Conservation (phyloP, 2,329 filamentous ascomycete species). For the Canariomyces notabilis region DNA sequence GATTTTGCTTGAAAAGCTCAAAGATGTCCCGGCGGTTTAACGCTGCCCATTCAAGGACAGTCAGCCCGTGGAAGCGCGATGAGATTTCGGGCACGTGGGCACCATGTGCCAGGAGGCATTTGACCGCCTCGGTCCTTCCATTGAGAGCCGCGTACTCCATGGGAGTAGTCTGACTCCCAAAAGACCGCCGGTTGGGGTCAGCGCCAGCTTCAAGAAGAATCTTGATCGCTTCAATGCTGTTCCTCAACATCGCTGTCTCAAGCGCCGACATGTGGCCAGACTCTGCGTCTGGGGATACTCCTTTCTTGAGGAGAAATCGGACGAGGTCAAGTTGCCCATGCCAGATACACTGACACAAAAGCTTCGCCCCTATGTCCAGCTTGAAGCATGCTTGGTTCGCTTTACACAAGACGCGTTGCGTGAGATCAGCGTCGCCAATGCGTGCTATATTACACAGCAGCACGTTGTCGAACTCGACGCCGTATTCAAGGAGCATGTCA, state of each 20-base stretch:
- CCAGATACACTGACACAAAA: not conserved
- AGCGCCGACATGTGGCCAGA: not conserved
- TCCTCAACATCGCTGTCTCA: not conserved
- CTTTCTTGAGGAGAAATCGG: not conserved
- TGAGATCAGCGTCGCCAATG: conserved; percentile 1
- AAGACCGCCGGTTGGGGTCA: not conserved
- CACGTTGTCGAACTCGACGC: not conserved
- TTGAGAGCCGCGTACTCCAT: not conserved
- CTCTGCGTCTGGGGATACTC: conserved; percentile 1
- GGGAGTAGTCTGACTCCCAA: too few species aligned
- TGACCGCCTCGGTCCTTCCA: not conserved
- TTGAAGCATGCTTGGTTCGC: not conserved
- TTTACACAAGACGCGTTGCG: not conserved
- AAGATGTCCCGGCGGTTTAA: not conserved
- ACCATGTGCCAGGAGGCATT: not conserved
- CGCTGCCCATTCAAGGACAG: conserved; percentile 1
- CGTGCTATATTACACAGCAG: not conserved
- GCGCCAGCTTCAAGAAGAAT: conserved; percentile 1
- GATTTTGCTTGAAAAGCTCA: not conserved
- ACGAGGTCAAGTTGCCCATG: not conserved
- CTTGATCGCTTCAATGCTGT: not conserved
- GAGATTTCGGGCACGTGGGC: not conserved
- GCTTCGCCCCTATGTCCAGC: not conserved
- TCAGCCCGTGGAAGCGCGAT: not conserved
- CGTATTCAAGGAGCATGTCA: not conserved